These are phyloP conservation scores for Halophytophthora polymorphica DNA, from an alignment of 352 stramenopile genomes.

Conservation along the genomic window DNA sequence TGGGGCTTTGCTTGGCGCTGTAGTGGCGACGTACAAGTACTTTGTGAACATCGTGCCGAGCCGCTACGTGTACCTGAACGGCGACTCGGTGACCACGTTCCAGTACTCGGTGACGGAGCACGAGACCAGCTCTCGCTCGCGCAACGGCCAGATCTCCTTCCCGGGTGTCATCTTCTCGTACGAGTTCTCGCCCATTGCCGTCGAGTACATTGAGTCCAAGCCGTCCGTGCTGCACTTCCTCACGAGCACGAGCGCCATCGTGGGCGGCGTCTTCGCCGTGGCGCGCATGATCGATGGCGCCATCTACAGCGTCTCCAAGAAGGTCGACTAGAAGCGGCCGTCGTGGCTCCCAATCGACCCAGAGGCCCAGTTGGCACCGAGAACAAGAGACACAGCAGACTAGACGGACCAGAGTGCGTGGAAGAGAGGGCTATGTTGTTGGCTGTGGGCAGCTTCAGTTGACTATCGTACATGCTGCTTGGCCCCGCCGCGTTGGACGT, in stretches of 20 bases:
- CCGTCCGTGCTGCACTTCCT: constrained; percentile 83
- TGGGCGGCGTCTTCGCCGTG: constrained; percentile 84
- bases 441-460: constrained; percentile 8
- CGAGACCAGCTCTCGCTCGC: constrained; percentile 37
- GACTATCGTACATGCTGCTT: constrained; percentile 31
- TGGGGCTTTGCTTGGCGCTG: constrained; percentile 2
- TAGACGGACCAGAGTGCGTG: constrained; percentile 16
- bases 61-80: constrained; percentile 82
- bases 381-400: no score
- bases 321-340: constrained; percentile 60
- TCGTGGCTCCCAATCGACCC: constrained; percentile 1
- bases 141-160: constrained; percentile 64
- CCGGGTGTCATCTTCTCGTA: constrained; percentile 87
- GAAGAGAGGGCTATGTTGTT: constrained; percentile 21
- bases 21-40: constrained; percentile 89
- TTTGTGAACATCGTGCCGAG: constrained; percentile 84
- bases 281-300: constrained; percentile 83
- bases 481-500: constrained; percentile 10
- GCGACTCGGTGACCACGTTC: constrained; percentile 63
- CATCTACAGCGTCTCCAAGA: constrained; percentile 89
- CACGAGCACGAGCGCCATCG: constrained; percentile 84
- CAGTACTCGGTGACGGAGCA: constrained; percentile 89
- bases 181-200: constrained; percentile 87
- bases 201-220: constrained; percentile 87
- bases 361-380: constrained; percentile 1